Percentiles rank a stretch among this genome's conserved stretches.
Conservation (phyloP, 345 rosid genomes). For the Syzygium jambos region DNA sequence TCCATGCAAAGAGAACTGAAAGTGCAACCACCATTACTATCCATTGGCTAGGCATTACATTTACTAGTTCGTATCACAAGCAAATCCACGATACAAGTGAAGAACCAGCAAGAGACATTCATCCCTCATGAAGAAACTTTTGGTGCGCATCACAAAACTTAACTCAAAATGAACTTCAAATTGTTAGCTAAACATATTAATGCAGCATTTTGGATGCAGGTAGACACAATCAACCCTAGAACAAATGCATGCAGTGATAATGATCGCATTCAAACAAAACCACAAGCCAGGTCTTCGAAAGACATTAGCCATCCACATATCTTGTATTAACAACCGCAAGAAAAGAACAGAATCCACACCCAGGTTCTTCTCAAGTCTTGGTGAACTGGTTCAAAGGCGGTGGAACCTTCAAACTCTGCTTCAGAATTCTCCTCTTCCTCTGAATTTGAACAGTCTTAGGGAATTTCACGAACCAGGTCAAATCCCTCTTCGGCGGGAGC, state of each 20-base stretch:
- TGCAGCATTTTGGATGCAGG: not conserved
- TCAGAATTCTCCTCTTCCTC: conserved; percentile 70
- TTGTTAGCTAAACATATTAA: not conserved
- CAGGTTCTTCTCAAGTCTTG: conserved; percentile 81
- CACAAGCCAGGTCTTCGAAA: not conserved
- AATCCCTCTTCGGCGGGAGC: conserved; percentile 65
- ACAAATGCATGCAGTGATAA: not conserved
- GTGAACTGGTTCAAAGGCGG: conserved; percentile 80
- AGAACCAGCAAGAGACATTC: not conserved
- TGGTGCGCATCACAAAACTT: not conserved
- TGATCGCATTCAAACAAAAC: not conserved
- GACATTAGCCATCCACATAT: not conserved
- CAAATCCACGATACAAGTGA: not conserved
- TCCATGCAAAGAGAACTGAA: not conserved
- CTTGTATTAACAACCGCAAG: not conserved
- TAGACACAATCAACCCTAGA: not conserved
- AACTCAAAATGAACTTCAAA: not conserved
- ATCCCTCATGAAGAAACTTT: not conserved
- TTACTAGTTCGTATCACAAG: not conserved
- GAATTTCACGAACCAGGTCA: conserved; percentile 62
- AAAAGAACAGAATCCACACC: conserved; percentile 23
- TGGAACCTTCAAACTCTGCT: conserved; percentile 72
- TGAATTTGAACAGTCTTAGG: conserved; percentile 62
- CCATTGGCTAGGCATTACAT: not conserved
- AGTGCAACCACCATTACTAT: not conserved